Base-by-base conservation (phyloP, 768 basidiomycete species). In the Calvatia gigantea region DNA sequence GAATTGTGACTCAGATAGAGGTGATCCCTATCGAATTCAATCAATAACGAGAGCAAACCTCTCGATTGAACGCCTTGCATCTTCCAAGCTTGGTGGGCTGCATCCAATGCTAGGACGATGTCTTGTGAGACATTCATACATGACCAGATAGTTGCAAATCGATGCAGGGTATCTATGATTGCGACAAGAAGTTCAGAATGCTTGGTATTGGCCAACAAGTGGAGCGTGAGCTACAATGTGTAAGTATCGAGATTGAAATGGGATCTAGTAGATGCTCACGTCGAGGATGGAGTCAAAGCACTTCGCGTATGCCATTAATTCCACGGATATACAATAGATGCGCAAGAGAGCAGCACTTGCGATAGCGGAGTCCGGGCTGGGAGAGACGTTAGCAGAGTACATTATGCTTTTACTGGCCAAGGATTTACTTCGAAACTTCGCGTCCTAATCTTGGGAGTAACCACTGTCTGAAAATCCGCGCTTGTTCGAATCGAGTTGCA, bases 401-500 rank as follows among this genome's bases (percentile, higher is more conserved):
- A 23, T 11, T 19, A 23, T 5, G 19, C 41, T 7, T 9, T 9
- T 14, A 23, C 5, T 32, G 9, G 32, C 15, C 31, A 8, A 7
- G 31, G 14, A 64, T 73, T 56, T 61, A 88, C 88, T 70, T 74
- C 7, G 70, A 56, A 11, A 86, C 69, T 54, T 76, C 70, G 58
- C 80, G 83, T 60, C 78, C 78, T 38, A 88, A 74, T 23, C 83
- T 72, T 2, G 90, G 91, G n/a, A 89, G 66, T 29, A 93, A 72
- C 91, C 91, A 93, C 45, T 83, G 79, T 52, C 75, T 77, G 52
- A 91, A 78, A 7, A 80, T 81, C 61, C 85, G 76, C 33, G 89
- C 81, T 70, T 91, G 89, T 60, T 91, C 88, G 58, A 83, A 91
- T 19, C 87, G 81, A 21, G 87, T 76, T 2, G 87, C 84, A 3